phyloP scores from a whole-genome alignment of 2,329 filamentous ascomycete genomes.

The Colletotrichum sp. region DNA sequence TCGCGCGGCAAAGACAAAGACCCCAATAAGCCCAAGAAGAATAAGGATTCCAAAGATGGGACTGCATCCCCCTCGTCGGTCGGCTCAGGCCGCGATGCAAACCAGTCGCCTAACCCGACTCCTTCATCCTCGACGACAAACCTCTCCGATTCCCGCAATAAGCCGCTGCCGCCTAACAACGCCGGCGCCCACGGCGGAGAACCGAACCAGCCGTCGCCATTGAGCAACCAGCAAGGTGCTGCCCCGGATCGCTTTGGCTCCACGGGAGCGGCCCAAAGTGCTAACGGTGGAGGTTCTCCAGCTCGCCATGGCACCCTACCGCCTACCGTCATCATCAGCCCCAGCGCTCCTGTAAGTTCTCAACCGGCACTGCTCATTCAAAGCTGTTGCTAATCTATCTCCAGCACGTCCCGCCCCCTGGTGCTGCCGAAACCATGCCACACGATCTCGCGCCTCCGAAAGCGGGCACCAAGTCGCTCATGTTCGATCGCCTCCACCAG shows the following conservation, averaged over 20 bases:
- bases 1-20: constrained; percentile 90
- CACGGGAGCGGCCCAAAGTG: constrained; percentile 39
- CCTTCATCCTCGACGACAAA: constrained; percentile 90
- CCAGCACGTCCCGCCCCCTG: constrained; percentile 90
- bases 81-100: constrained; percentile 54
- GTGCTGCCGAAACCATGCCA: constrained; percentile 96
- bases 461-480: constrained; percentile 84
- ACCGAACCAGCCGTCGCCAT: constrained; percentile 45
- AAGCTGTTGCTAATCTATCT: neutral
- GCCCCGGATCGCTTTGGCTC: constrained; percentile 48
- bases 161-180: constrained; percentile 70
- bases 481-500: constrained; percentile 88
- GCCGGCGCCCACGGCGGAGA: constrained; percentile 46
- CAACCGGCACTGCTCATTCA: constrained; percentile 14
- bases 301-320: constrained; percentile 69
- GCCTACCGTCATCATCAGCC: constrained; percentile 92
- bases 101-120: constrained; percentile 70
- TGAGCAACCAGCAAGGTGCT: constrained; percentile 35
- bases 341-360: constrained; percentile 81
- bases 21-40: constrained; percentile 83
- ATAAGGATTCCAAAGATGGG: constrained; percentile 75
- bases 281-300: constrained; percentile 60
- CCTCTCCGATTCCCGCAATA: constrained; percentile 84
- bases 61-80: constrained; percentile 77
- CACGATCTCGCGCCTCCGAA: constrained; percentile 95